Percentiles rank a stretch among this genome's conserved stretches.
phyloP scores from a whole-genome alignment of 2,329 filamentous ascomycete genomes.

The Fusarium mexicanum region DNA sequence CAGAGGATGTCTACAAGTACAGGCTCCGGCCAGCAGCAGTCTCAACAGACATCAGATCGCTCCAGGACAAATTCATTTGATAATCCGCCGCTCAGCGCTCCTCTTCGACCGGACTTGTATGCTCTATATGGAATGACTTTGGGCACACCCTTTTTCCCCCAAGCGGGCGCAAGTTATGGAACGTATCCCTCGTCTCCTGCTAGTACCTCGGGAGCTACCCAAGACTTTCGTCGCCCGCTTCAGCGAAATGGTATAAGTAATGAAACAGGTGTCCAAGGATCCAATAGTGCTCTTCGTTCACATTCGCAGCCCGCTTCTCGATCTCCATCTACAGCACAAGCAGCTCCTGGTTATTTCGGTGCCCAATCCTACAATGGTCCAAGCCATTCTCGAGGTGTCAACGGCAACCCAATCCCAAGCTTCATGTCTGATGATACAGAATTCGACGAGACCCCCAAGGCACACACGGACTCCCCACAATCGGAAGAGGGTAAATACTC shows the following conservation, averaged over 20 bases:
- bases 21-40: slow-evolving; percentile 41
- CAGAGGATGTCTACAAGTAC: slow-evolving; percentile 37
- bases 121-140: slow-evolving; percentile 57
- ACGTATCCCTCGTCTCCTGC: slow-evolving; percentile 68
- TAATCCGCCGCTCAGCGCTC: slow-evolving; percentile 67
- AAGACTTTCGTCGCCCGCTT: slow-evolving; percentile 66
- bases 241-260: slow-evolving; percentile 63
- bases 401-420: slow-evolving; percentile 63
- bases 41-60: slow-evolving; percentile 55
- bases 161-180: slow-evolving; percentile 55
- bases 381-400: slow-evolving; percentile 53
- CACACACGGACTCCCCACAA: slow-evolving; percentile 56
- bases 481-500: slow-evolving; percentile 56
- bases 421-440: slow-evolving; percentile 66
- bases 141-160: slow-evolving; percentile 59
- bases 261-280: slow-evolving; percentile 57
- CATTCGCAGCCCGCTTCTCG: slow-evolving; percentile 73
- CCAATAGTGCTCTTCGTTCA: slow-evolving; percentile 68
- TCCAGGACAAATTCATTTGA: slow-evolving; percentile 72
- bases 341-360: slow-evolving; percentile 39
- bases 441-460: slow-evolving; percentile 56
- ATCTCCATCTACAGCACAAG: slow-evolving; percentile 47
- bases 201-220: slow-evolving; percentile 51
- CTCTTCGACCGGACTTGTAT: slow-evolving; percentile 66
- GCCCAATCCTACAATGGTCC: slow-evolving; percentile 51